A percentile compares a stretch with the other conserved stretches of the same genome.
These are phyloP conservation scores for Penicillium frequentans DNA, from an alignment of 2,329 filamentous ascomycete species.

Conservation along the genomic window DNA sequence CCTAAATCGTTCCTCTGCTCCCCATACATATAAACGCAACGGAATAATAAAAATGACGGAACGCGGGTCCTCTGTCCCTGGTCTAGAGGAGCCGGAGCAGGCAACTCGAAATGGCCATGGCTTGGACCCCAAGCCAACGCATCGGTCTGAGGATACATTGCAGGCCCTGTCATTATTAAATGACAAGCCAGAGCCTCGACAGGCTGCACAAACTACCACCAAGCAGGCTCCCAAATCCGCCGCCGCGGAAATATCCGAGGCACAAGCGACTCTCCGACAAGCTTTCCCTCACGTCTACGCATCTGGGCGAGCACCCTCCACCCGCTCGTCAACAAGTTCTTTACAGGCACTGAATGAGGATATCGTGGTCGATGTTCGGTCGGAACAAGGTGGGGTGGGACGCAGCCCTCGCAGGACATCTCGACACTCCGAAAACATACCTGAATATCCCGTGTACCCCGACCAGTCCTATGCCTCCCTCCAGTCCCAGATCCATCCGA, in stretches of 20 bases:
- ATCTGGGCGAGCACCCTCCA: slow-evolving; percentile 39
- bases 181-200: slow-evolving; percentile 22
- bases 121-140: slow-evolving; percentile 21
- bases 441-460: slow-evolving; percentile 48
- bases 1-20: slow-evolving; percentile 6
- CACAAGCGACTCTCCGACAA: slow-evolving; percentile 33
- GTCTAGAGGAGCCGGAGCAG: slow-evolving; percentile 32
- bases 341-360: slow-evolving; percentile 43
- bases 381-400: slow-evolving; percentile 28
- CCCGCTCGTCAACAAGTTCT: slow-evolving; percentile 44
- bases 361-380: slow-evolving; percentile 36
- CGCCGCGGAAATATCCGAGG: slow-evolving; percentile 28
- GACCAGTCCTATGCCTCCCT: slow-evolving; percentile 50
- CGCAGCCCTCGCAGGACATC: slow-evolving; percentile 30
- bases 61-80: slow-evolving; percentile 28
- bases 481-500: slow-evolving; percentile 44
- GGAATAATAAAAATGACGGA: slow-evolving; percentile 33
- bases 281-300: slow-evolving; percentile 35
- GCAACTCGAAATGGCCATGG: slow-evolving; percentile 25
- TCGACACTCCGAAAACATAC: slow-evolving; percentile 26
- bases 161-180: slow-evolving; percentile 18
- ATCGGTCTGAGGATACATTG: slow-evolving; percentile 22
- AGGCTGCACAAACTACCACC: slow-evolving; percentile 20
- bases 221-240: slow-evolving; percentile 30
- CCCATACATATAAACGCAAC: slow-evolving; percentile 3